phyloP scores from a whole-genome alignment of 208 protist species.

The Zelonia costaricensis region DNA sequence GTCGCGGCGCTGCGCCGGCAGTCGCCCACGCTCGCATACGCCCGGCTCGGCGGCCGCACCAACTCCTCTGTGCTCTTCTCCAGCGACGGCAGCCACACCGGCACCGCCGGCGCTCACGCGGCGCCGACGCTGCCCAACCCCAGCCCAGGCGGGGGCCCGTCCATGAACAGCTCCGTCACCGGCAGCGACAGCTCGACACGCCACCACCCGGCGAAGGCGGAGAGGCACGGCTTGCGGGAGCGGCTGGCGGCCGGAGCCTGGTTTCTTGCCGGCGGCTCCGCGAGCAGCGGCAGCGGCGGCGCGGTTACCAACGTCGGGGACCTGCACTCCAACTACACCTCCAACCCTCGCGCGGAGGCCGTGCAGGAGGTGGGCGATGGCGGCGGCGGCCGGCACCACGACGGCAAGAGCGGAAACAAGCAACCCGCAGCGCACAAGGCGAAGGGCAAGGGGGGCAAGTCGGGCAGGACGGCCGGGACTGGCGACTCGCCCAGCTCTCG shows the following conservation, averaged over 20 bases:
- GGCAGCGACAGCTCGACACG: background rate
- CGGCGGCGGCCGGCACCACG: background rate
- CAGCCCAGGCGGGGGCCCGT: too few relatives aligned
- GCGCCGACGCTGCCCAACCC: too few relatives aligned
- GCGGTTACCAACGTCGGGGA: too few relatives aligned
- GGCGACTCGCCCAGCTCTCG: background rate
- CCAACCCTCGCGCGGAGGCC: background rate
- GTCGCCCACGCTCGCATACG: slow-evolving; percentile 16
- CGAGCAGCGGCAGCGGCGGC: too few relatives aligned
- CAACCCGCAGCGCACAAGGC: too few relatives aligned
- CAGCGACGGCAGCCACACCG: too few relatives aligned
- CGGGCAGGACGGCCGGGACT: too few relatives aligned
- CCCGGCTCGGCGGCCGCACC: background rate
- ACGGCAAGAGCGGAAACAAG: background rate
- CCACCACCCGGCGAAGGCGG: background rate
- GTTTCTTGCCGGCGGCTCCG: background rate
- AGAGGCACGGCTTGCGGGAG: slow-evolving; percentile 6
- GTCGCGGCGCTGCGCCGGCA: slow-evolving; percentile 21
- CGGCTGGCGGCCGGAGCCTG: background rate
- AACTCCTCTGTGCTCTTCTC: slow-evolving; percentile 4
- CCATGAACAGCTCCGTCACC: background rate
- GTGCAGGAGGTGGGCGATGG: background rate
- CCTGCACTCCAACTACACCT: background rate
- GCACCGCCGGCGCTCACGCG: too few relatives aligned
- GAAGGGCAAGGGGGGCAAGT: background rate